These are phyloP conservation scores for Sphenostylis stenocarpa DNA, from an alignment of 306 rosid genomes.

Conservation along the genomic window DNA sequence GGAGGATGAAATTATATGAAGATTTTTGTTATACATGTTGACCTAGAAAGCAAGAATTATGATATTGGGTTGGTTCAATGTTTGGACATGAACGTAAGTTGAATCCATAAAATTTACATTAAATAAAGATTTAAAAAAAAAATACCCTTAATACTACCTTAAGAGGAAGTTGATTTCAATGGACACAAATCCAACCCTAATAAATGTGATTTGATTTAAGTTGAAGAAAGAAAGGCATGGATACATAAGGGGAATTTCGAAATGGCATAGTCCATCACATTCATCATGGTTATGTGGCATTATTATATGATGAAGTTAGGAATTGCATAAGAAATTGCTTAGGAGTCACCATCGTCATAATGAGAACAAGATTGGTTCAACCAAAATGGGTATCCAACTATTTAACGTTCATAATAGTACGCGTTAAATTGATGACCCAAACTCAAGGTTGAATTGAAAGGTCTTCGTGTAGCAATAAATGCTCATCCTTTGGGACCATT, in stretches of 20 bases:
- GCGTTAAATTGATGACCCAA: conserved; percentile 22
- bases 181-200: too few relatives aligned
- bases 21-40: neutral
- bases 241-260: neutral
- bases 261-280: neutral
- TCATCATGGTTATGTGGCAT: neutral
- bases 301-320: neutral
- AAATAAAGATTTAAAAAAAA: neutral
- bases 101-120: neutral
- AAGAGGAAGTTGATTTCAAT: too few relatives aligned
- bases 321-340: neutral
- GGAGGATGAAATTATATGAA: neutral
- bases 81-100: neutral
- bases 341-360: conserved; percentile 25
- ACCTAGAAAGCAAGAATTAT: accelerated
- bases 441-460: conserved; percentile 27
- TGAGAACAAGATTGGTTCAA: conserved; percentile 25
- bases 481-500: conserved; percentile 30
- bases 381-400: conserved; percentile 11
- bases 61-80: neutral
- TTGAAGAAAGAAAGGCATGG: too few relatives aligned
- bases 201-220: too few relatives aligned
- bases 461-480: conserved; percentile 23
- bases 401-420: neutral
- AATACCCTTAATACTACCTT: neutral